Evolutionary conservation across 805 yeast species (phyloP).

Genomic region (Kluyveromyces nonfermentans): DNA sequence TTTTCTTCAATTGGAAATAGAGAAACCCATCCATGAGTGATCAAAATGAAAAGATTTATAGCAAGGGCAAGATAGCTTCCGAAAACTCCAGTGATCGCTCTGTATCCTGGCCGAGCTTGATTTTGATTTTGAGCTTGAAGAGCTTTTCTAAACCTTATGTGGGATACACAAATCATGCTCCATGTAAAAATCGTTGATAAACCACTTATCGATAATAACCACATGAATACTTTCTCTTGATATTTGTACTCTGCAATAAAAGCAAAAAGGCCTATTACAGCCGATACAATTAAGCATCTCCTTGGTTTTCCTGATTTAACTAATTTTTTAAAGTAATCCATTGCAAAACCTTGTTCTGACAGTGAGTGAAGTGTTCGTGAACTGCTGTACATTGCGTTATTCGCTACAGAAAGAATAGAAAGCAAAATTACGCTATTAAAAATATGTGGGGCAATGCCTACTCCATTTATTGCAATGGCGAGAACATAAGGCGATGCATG

Average conservation of each 20-base stretch:
- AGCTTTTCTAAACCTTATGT: conserved; percentile 57
- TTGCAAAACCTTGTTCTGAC: conserved; percentile 43
- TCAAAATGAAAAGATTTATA: conserved; percentile 43
- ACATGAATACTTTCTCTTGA: conserved; percentile 51
- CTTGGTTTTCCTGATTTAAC: conserved; percentile 48
- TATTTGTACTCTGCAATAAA: conserved; percentile 53
- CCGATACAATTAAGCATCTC: conserved; percentile 35
- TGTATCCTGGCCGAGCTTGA: conserved; percentile 47
- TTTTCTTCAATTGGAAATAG: conserved; percentile 43
- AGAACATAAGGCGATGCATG: conserved; percentile 44
- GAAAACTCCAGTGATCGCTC: conserved; percentile 46
- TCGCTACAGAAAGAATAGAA: conserved; percentile 52
- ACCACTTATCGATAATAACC: conserved; percentile 71
- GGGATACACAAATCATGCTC: conserved; percentile 63
- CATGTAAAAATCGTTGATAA: conserved; percentile 67
- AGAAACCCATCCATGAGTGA: conserved; percentile 68
- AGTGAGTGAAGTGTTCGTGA: conserved; percentile 50
- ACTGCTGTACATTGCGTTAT: conserved; percentile 49
- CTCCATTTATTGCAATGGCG: conserved; percentile 42
- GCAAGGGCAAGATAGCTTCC: conserved; percentile 49
- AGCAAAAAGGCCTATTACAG: conserved; percentile 44
- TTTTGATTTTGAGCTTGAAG: conserved; percentile 41
- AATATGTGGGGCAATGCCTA: conserved; percentile 36
- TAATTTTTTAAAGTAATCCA: conserved; percentile 37
- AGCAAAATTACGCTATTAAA: conserved; percentile 52